phyloP scores from a whole-genome alignment of 345 rosid genomes.

The Camelina laxa region DNA sequence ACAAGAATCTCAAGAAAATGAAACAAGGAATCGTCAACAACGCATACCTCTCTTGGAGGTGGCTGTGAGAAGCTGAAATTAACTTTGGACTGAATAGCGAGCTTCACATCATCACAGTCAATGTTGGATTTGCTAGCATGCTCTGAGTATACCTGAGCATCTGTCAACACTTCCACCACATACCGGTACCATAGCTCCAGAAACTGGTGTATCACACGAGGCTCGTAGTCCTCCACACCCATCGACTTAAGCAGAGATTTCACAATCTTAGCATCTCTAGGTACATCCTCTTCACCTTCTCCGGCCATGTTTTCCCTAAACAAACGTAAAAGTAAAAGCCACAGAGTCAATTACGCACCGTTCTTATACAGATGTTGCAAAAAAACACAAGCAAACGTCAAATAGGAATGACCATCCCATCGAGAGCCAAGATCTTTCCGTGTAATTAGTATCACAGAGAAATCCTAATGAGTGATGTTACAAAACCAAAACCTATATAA shows the following conservation, averaged over 20 bases:
- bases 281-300: constrained; percentile 66
- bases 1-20: not conserved
- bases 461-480: no score
- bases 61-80: constrained; percentile 95
- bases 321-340: not conserved
- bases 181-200: constrained; percentile 93
- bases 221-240: constrained; percentile 94
- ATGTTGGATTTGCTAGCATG: constrained; percentile 80
- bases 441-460: no score
- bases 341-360: not conserved
- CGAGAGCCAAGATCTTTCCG: no score
- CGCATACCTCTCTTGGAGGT: constrained; percentile 83
- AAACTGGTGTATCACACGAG: constrained; percentile 86
- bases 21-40: not conserved
- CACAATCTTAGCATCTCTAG: constrained; percentile 91
- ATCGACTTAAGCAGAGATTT: constrained; percentile 81
- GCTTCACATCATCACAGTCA: constrained; percentile 88
- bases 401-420: no score
- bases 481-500: constrained; percentile 1
- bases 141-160: constrained; percentile 90
- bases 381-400: no score
- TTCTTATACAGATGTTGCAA: constrained; percentile 1
- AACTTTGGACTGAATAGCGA: constrained; percentile 87
- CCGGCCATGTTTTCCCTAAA: constrained; percentile 50
- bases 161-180: constrained; percentile 76